These are phyloP conservation scores for Phialocephala sp. DNA, from an alignment of 2,329 filamentous ascomycete species.

Conservation along the genomic window DNA sequence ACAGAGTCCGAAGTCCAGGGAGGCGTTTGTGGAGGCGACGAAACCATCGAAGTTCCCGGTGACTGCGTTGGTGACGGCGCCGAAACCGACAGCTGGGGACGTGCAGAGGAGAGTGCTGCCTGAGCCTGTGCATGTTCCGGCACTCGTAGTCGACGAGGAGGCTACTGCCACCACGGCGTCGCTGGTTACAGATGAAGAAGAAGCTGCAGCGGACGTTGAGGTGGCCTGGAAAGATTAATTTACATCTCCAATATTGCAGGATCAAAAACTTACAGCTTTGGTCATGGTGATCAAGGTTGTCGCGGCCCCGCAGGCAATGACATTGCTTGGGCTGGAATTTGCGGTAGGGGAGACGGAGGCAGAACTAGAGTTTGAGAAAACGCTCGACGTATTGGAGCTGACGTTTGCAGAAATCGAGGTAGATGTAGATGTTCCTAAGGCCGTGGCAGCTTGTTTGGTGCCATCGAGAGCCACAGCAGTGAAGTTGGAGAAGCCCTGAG, in stretches of 20 bases:
- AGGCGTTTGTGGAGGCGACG: conserved; percentile 34
- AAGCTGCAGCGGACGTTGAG: conserved; percentile 14
- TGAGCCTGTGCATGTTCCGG: conserved; percentile 30
- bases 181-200: conserved; percentile 23
- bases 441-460: conserved; percentile 44
- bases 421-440: conserved; percentile 23
- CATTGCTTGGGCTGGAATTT: not conserved
- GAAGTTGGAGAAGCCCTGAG: conserved; percentile 69
- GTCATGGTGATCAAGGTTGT: conserved; percentile 36
- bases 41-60: conserved; percentile 30
- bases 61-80: conserved; percentile 26
- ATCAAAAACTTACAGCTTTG: conserved; percentile 17
- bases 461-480: conserved; percentile 49
- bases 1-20: conserved; percentile 56
- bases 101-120: conserved; percentile 30
- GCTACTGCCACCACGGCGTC: conserved; percentile 15
- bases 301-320: conserved; percentile 23
- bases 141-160: conserved; percentile 15
- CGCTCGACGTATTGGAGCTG: conserved; percentile 16
- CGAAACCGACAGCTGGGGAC: conserved; percentile 13
- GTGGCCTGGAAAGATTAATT: not conserved
- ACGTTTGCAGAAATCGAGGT: conserved; percentile 22
- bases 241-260: not conserved
- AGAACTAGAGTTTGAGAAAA: conserved; percentile 5
- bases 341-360: conserved; percentile 6